Base-by-base conservation (phyloP, 2,329 filamentous ascomycete species). In the Scedosporium minutisporum region DNA sequence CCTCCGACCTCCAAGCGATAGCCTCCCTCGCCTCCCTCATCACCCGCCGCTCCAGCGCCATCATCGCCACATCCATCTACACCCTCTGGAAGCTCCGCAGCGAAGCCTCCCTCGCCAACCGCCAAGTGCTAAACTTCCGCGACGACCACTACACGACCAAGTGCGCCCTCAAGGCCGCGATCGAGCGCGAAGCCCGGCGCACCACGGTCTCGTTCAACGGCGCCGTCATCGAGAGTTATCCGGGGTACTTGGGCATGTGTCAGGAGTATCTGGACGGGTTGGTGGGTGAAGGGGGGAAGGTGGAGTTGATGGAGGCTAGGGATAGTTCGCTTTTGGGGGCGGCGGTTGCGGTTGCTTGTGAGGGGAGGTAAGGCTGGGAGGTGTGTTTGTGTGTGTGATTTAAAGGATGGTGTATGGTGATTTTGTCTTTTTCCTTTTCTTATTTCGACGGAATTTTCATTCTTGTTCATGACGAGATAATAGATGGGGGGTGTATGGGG, bases 171-270 rank as follows among this genome's bases (percentile, higher is more conserved):
- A 77, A 78, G 60, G 65, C 70, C 9, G 79, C 81, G 42, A 76
- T 82, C 0, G 83, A 86, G 66, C 74, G 75, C 16, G 84, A 85
- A 65, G 76, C 75, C 1, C 72, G 76, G 53, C 74, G 76, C 63
- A 86, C 83, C 3, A 80, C 83, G 2, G 84, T 93, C n/a, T 88
- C 88, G 3, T 93, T 88, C 74, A 92, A 91, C 69, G 90, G 90
- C 55, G 89, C 87, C 29, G 88, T 93, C 59, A 86, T 93, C 60
- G 89, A 93, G 73, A 87, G 87, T 68, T 93, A 93, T 69, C 89
- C 90, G 0, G 77, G 78, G 6, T 93, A 91, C 72, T 77, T 82
- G 23, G 74, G 73, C 38, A 79, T 76, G 51, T 87, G 86, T 68
- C 89, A 93, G 71, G 71, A 71, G 5, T 85, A 86, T 67, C 74